These are phyloP conservation scores for Jaltomata sinuosa DNA, from an alignment of 257 asterid genomes.

Conservation along the genomic window DNA sequence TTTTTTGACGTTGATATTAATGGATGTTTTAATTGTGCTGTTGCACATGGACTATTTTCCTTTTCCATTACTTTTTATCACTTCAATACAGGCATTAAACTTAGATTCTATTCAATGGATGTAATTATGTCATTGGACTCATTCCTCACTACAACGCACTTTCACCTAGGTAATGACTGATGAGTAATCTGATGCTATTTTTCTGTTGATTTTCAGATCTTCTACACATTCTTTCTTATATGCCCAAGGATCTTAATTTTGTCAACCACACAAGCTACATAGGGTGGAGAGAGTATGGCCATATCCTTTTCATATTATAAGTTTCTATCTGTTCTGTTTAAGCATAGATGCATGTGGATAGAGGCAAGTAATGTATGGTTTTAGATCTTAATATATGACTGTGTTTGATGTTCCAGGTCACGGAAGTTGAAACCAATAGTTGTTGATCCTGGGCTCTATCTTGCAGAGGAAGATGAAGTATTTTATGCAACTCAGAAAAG, in stretches of 20 bases:
- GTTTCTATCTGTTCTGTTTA: background rate
- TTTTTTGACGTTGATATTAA: background rate
- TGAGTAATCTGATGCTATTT: background rate
- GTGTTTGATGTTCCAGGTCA: conserved; percentile 36
- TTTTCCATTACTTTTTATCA: background rate
- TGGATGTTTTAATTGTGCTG: background rate
- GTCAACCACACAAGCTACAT: conserved; percentile 86
- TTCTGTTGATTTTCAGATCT: conserved; percentile 59
- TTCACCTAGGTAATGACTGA: background rate
- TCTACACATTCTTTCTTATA: conserved; percentile 77
- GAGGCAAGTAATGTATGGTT: background rate
- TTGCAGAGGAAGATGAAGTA: conserved; percentile 48
- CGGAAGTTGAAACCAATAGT: conserved; percentile 75
- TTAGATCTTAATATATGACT: background rate
- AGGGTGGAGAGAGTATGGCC: conserved; percentile 94
- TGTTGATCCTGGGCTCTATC: conserved; percentile 82
- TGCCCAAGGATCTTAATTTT: conserved; percentile 86
- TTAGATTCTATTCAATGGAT: background rate
- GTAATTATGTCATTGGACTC: background rate
- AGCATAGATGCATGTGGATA: background rate
- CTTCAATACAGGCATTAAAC: background rate
- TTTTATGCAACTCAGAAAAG: conserved; percentile 82
- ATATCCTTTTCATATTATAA: conserved; percentile 1
- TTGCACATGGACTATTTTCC: background rate
- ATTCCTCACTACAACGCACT: background rate